Base-by-base conservation (phyloP, 2,329 filamentous ascomycete species). In the Phyllosticta ampelicida region DNA sequence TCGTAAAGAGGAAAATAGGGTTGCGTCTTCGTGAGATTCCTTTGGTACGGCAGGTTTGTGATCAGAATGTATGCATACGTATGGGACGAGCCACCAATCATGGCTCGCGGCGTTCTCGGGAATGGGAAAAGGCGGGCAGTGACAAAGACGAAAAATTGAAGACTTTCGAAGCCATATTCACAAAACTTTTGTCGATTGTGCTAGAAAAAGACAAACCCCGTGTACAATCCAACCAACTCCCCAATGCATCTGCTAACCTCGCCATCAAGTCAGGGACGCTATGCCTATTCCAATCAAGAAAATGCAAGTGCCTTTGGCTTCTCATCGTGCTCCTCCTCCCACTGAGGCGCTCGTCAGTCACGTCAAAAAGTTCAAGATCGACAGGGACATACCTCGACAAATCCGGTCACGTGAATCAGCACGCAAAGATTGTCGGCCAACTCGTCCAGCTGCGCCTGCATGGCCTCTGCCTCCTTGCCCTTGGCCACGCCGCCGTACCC, bases 361-460 rank as follows among this genome's bases (percentile, higher is more conserved):
- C 6, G 16, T n/a, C 30, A 36, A 6, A 11, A 36, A 36, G 6
- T 44, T n/a, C 4, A 4, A 6, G 13, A 44, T 3, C 11, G 1
- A 30, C 5, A 2, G 28, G 9, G 11, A 44, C 83, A 74, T 77
- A 95, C 91, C 78, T 96, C 87, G 56, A 96, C 75, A 71, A 95
- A 96, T 50, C 84, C 86, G 9, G 89, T 95, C 44, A 90, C 84
- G 28, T 85, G 80, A 66, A 96, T 88, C 62, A 97, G 77, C 57
- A 94, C 78, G 73, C 92, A 86, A 67, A 94, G 89, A 52, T 89
- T 86, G 70, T 95, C 90, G 5, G 91, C 89, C 63, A 97, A 73
- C 64, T 92, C 89, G 53, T 83, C 80, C 44, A 95, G 76, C 62
- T 83, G 81, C 36, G 13, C 36, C 16, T 44, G 36, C 58, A 84